These are phyloP conservation scores for Trichophyton simii DNA, from an alignment of 2,329 filamentous ascomycete species.

Conservation along the genomic window DNA sequence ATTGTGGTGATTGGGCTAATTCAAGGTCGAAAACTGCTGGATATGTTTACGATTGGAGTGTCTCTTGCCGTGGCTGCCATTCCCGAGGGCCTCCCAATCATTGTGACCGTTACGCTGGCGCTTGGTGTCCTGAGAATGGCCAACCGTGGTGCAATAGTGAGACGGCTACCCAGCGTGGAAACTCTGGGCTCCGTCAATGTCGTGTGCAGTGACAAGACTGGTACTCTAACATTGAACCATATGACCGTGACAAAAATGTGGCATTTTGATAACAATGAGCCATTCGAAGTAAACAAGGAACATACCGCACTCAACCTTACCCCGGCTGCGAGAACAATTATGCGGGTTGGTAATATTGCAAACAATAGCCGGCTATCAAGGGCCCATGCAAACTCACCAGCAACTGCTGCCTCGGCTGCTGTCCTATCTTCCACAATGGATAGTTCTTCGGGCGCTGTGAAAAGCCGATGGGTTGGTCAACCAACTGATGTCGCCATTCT, in stretches of 20 bases:
- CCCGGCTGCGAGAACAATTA: conserved; percentile 61
- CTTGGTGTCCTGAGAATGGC: conserved; percentile 95
- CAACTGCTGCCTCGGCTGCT: conserved; percentile 59
- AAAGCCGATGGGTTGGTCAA: conserved; percentile 90
- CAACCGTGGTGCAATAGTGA: conserved; percentile 84
- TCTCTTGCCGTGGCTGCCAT: conserved; percentile 94
- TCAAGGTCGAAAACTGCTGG: conserved; percentile 76
- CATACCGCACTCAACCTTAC: conserved; percentile 47
- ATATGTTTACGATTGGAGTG: conserved; percentile 96
- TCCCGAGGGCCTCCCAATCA: conserved; percentile 90
- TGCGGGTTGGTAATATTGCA: conserved; percentile 89
- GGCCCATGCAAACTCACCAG: conserved; percentile 54
- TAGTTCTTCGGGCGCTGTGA: conserved; percentile 46
- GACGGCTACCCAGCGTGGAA: conserved; percentile 90
- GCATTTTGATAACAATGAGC: conserved; percentile 61
- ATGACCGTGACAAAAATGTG: conserved; percentile 97
- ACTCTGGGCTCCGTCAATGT: conserved; percentile 97
- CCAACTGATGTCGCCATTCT: conserved; percentile 96
- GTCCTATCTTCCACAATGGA: conserved; percentile 75
- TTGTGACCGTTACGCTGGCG: conserved; percentile 91
- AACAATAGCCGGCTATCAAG: conserved; percentile 81
- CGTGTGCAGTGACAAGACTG: conserved; percentile 98
- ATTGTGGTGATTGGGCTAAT: conserved; percentile 85
- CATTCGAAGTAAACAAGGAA: conserved; percentile 46
- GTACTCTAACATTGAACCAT: conserved; percentile 91